phyloP scores from a whole-genome alignment of 2,329 filamentous ascomycete genomes.

The Trichoderma polysporum region DNA sequence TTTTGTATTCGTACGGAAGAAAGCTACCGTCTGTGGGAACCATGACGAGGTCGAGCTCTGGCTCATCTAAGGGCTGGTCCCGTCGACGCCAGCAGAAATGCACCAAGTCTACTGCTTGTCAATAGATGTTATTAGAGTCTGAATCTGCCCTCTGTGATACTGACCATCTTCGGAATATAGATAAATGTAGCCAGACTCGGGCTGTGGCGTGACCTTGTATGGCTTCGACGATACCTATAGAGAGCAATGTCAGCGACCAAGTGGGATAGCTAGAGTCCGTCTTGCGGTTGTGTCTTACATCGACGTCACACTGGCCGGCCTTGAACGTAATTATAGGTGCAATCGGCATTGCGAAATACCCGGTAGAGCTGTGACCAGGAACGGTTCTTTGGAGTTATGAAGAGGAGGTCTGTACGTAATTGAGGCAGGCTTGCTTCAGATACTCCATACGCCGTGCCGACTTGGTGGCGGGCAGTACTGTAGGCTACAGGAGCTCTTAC shows the following conservation, averaged over 20 bases:
- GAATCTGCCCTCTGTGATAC: constrained; percentile 4
- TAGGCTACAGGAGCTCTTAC: constrained; percentile 43
- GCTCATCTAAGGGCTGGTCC: constrained; percentile 64
- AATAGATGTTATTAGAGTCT: background rate
- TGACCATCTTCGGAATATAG: constrained; percentile 87
- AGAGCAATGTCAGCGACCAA: constrained; percentile 24
- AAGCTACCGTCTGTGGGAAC: constrained; percentile 88
- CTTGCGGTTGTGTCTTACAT: constrained; percentile 55
- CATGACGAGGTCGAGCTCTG: constrained; percentile 90
- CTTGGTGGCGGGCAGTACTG: constrained; percentile 6
- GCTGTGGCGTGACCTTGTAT: constrained; percentile 69
- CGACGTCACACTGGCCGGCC: constrained; percentile 82
- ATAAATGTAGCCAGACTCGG: constrained; percentile 83
- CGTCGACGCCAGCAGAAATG: constrained; percentile 98
- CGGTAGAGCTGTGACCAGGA: background rate
- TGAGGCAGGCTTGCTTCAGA: background rate
- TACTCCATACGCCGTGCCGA: constrained; percentile 6
- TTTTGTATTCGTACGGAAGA: constrained; percentile 68
- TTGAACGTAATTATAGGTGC: constrained; percentile 92
- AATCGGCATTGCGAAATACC: constrained; percentile 65
- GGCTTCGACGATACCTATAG: constrained; percentile 52
- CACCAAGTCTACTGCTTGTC: constrained; percentile 63
- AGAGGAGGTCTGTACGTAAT: background rate
- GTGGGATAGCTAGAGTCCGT: constrained; percentile 17
- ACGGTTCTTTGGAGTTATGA: background rate